phyloP scores from a whole-genome alignment of 2,329 filamentous ascomycete genomes.

The Metarhizium guizhouense region DNA sequence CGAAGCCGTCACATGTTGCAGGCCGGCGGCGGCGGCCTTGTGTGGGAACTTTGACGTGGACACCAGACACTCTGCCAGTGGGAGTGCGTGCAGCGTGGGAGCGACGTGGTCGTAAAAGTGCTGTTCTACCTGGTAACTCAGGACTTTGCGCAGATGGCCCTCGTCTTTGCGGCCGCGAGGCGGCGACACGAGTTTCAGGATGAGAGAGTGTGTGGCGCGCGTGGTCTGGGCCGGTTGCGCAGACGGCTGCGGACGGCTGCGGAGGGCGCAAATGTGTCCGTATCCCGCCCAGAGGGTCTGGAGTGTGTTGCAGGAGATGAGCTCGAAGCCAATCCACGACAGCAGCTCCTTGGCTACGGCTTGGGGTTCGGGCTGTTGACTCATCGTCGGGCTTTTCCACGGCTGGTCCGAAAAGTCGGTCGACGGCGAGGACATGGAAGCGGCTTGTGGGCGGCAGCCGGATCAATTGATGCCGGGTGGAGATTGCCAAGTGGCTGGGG shows the following conservation, averaged over 20 bases:
- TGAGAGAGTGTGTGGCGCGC: slow-evolving; percentile 27
- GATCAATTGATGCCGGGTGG: not conserved
- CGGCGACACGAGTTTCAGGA: slow-evolving; percentile 53
- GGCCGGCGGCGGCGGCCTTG: slow-evolving; percentile 16
- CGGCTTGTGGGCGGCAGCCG: no score
- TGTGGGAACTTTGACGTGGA: slow-evolving; percentile 27
- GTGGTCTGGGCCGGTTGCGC: not conserved
- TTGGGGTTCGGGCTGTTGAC: slow-evolving; percentile 11
- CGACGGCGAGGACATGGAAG: not conserved
- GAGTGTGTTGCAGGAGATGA: slow-evolving; percentile 27
- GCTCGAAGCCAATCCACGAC: slow-evolving; percentile 28
- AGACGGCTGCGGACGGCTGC: slow-evolving; percentile 24
- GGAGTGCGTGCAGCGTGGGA: slow-evolving; percentile 34
- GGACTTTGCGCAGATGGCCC: slow-evolving; percentile 54
- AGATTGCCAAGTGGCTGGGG: no score
- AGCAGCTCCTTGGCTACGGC: slow-evolving; percentile 31
- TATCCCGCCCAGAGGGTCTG: slow-evolving; percentile 44
- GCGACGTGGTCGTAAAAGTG: slow-evolving; percentile 53
- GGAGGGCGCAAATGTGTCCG: slow-evolving; percentile 46
- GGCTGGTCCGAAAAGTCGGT: not conserved
- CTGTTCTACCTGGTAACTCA: slow-evolving; percentile 60
- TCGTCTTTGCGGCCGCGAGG: slow-evolving; percentile 38
- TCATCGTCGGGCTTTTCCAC: not conserved
- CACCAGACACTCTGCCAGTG: slow-evolving; percentile 41
- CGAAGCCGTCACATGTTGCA: slow-evolving; percentile 38